These are phyloP conservation scores for Closterium sp. DNA, from an alignment of 139 green algal species.

Conservation along the genomic window DNA sequence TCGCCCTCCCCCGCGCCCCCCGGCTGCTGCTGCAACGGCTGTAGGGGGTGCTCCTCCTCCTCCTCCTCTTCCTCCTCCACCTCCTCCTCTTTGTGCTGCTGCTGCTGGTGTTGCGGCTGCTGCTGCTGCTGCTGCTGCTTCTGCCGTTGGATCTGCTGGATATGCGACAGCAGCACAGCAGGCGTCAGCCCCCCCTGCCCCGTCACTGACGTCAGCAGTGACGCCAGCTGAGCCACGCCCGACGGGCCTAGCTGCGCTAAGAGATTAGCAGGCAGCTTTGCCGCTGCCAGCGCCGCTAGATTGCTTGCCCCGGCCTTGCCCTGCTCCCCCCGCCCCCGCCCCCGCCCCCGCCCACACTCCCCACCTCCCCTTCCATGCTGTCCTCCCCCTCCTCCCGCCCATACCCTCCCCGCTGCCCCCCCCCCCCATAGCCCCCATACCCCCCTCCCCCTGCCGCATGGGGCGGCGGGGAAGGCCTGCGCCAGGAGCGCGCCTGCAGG, in stretches of 20 bases:
- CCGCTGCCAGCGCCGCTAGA: not conserved
- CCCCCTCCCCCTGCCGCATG: not conserved
- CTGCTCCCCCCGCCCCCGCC: not conserved
- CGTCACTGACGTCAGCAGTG: not conserved
- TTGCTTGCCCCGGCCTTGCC: not conserved
- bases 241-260: not conserved
- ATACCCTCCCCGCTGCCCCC: not conserved
- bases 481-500: not conserved
- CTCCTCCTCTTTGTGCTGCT: constrained; percentile 5
- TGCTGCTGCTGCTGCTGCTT: constrained; percentile 36
- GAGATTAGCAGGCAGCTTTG: not conserved
- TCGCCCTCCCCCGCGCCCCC: not conserved
- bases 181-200: not conserved
- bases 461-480: not conserved
- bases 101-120: constrained; percentile 11
- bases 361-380: not conserved
- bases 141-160: constrained; percentile 27
- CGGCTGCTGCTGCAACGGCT: not conserved
- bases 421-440: not conserved
- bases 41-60: not conserved
- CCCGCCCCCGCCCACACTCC: not conserved
- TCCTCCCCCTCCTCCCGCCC: not conserved
- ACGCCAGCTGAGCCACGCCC: constrained; percentile 6
- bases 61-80: constrained; percentile 3
- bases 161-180: not conserved